Base-by-base conservation (phyloP, 148 eudicot genomes). In the Diospyros lotus region DNA sequence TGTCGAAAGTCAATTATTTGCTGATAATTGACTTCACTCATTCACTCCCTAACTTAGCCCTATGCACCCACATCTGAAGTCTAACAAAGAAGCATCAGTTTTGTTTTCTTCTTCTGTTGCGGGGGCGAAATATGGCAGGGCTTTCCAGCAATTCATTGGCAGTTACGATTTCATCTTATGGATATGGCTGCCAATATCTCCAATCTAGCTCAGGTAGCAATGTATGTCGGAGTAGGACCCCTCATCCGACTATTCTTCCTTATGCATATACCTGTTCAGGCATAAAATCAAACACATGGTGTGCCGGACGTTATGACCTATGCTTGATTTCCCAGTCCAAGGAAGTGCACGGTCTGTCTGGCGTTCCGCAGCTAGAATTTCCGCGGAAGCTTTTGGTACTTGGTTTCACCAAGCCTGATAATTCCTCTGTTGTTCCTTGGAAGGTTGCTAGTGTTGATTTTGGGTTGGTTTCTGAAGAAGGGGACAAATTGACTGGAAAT, bases 261-360 rank as follows among this genome's bases (percentile, higher is more conserved):
- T 43, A 64, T 4, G 40, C 17, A 9, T 39, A 64, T 17, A 11
- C 65, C 56, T 18, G 70, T 77, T 77, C 80, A 64, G 72, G 46
- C 65, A 77, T 65, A 73, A 65, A 66, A 73, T 45, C 81, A 67
- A 78, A 78, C 62, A 73, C 18, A 18, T 14, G 38, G 67, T 40
- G 68, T 73, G 54, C 77, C 3, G 43, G 46, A 18, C 50, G 43
- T 12, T 41, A 1, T 48, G 61, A 61, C 68, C 10, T 48, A 14
- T 55, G 65, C 15, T 39, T 64, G 14, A 38, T 72, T 13, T 64
- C 75, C 41, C n/a, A 60, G 39, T 15, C 63, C 9, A 65, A 55
- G 64, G 28, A 54, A 58, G 18, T 65, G 42, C 48, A 46, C 1
- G 28, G 5, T 55, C 50, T 66, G 56, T 41, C 40, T 15, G 64